Evolutionary conservation across 2,329 filamentous ascomycete species (phyloP).

Genomic region (Chrysoporthe cubensis): DNA sequence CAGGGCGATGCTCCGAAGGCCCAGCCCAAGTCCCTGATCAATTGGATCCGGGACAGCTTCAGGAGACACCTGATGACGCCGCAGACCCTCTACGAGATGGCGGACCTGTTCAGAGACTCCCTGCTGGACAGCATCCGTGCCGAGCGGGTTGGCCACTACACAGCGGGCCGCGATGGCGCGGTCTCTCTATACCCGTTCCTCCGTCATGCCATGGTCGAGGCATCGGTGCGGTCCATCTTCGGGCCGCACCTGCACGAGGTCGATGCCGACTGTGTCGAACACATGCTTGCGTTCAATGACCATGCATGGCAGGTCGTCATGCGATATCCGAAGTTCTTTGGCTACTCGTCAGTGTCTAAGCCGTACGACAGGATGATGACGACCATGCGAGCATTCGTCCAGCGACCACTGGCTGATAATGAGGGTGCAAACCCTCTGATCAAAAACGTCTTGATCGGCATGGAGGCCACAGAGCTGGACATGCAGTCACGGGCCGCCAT

Average conservation of each 20-base stretch:
- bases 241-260: slow-evolving; percentile 12
- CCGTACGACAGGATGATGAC: slow-evolving; percentile 2
- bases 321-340: slow-evolving; percentile 1
- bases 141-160: neutral
- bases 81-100: slow-evolving; percentile 5
- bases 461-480: slow-evolving; percentile 2
- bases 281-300: slow-evolving; percentile 12
- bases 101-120: slow-evolving; percentile 2
- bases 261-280: neutral
- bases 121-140: slow-evolving; percentile 1
- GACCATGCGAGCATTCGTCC: slow-evolving; percentile 7
- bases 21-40: neutral
- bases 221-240: slow-evolving; percentile 3
- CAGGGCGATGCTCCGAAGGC: neutral
- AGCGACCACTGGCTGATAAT: neutral
- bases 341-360: neutral
- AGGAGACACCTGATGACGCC: slow-evolving; percentile 3
- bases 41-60: slow-evolving; percentile 3
- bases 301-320: slow-evolving; percentile 12
- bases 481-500: slow-evolving; percentile 8
- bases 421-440: slow-evolving; percentile 5
- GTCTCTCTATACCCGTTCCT: neutral
- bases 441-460: neutral
- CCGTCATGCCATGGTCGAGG: slow-evolving; percentile 8
- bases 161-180: neutral